Conservation (phyloP, 2,329 filamentous ascomycete genomes). For the Intubia oerlemansii region DNA sequence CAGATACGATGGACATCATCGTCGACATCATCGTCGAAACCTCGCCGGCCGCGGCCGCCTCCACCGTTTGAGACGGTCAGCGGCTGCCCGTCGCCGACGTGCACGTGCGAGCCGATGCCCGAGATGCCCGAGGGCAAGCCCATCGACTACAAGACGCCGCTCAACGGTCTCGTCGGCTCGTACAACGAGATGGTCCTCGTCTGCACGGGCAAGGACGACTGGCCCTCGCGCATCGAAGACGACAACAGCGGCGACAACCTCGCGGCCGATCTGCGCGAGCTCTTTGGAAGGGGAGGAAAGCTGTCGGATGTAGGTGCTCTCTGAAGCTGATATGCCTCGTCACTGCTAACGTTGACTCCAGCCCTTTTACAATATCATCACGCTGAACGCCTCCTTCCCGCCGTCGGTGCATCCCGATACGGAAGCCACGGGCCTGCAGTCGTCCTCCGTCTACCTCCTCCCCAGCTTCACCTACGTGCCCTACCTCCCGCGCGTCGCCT, state of each 20-base stretch:
- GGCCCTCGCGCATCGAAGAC: slow-evolving; percentile 68
- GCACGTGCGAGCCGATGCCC: slow-evolving; percentile 48
- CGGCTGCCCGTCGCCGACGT: slow-evolving; percentile 55
- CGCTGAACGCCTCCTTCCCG: slow-evolving; percentile 57
- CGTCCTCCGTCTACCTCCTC: slow-evolving; percentile 51
- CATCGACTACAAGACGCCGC: slow-evolving; percentile 47
- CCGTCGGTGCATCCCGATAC: slow-evolving; percentile 30
- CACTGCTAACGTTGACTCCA: no score
- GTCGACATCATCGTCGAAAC: background rate
- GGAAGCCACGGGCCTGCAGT: slow-evolving; percentile 27
- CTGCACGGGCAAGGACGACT: slow-evolving; percentile 61
- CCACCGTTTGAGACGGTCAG: slow-evolving; percentile 21
- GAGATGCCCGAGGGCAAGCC: slow-evolving; percentile 42
- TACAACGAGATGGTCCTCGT: slow-evolving; percentile 72
- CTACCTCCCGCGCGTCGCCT: slow-evolving; percentile 40
- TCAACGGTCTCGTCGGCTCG: slow-evolving; percentile 56
- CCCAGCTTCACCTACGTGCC: slow-evolving; percentile 69
- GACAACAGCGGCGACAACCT: slow-evolving; percentile 47
- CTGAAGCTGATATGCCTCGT: no score
- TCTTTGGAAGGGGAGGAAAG: slow-evolving; percentile 42
- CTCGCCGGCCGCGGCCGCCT: slow-evolving; percentile 4
- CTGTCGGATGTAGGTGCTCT: slow-evolving; percentile 17
- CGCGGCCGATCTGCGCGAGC: slow-evolving; percentile 48
- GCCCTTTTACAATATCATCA: slow-evolving; percentile 66
- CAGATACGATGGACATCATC: no score